Base-by-base conservation (phyloP, 495 filamentous ascomycete genomes). In the Parachaetomium inaequale region DNA sequence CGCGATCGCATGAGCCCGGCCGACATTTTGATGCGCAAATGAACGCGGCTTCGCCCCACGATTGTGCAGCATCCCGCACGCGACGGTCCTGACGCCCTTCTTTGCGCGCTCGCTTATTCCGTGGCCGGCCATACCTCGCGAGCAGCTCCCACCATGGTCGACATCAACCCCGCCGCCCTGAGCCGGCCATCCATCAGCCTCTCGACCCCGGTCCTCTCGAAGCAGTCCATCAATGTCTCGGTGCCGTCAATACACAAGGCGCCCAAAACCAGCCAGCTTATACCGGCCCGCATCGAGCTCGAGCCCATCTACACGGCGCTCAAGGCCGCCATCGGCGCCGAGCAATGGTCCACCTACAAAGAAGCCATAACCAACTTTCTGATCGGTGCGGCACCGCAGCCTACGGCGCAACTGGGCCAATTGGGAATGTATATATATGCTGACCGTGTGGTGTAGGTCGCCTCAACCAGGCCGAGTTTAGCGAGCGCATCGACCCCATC, bases 341-440 rank as follows among this genome's bases (percentile, higher is more conserved):
- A 96, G 71, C 82, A 90, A 73, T 98, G 94, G 94, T 79, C 81
- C 46, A 82, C 82, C 62, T 98, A 98, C 74, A 96, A 96, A 75
- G 88, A 93, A 65, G 74, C 91, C 29, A 84, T 90, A 23, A 85
- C 86, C 57, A 79, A 86, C 19, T 98, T 96, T 73, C 72, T 96
- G 34, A 76, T 93, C 68, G 93, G 93, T 81, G 52, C 58, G 70
- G 66, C 31, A 59, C n/a, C 52, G 40, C 53, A 21, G 14, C 21
- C 34, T 2, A 40, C 21, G 7, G 47, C 50, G 1, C 58, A 7
- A 7, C 28, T 3, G 14, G 19, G 42, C 23, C 59, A 43, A 49
- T 45, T 53, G 54, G 54, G 19, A 65, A 34, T 59, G 58, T 19
- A 34, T 59, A 55, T 19, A 14, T 25, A 52, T 49, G n/a, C 60